Evolutionary conservation across 1,284 basidiomycete genomes (phyloP).

Genomic region (Cutaneotrichosporon dermatis): DNA sequence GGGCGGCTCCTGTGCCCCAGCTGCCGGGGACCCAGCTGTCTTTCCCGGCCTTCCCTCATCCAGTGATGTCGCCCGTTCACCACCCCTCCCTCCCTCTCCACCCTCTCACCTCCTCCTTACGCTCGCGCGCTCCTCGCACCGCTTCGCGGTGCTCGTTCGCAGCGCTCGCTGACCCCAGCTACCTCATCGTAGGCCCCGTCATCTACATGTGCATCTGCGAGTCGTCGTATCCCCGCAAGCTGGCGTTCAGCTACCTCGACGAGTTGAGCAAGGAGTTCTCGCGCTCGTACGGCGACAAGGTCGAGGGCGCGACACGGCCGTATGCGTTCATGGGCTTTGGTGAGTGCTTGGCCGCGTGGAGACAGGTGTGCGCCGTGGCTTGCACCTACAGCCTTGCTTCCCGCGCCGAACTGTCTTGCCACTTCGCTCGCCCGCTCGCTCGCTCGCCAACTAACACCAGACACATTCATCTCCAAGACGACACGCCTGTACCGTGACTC

Average conservation of each 20-base stretch:
- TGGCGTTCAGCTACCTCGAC: slow-evolving; percentile 95
- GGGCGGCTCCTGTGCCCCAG: neutral
- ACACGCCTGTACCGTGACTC: slow-evolving; percentile 92
- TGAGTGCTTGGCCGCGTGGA: slow-evolving; percentile 46
- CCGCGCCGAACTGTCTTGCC: too few species aligned
- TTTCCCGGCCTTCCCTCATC: too few species aligned
- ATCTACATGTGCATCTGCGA: slow-evolving; percentile 94
- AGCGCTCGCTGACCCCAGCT: slow-evolving; percentile 56
- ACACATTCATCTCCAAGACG: slow-evolving; percentile 98
- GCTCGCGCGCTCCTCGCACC: too few species aligned
- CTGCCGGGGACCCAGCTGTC: neutral
- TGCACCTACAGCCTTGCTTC: too few species aligned
- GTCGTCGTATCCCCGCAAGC: slow-evolving; percentile 93
- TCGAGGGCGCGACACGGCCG: slow-evolving; percentile 77
- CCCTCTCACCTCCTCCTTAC: too few species aligned
- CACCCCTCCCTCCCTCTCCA: too few species aligned
- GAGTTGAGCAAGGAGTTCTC: slow-evolving; percentile 95
- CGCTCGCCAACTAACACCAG: slow-evolving; percentile 49
- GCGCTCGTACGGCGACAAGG: slow-evolving; percentile 81
- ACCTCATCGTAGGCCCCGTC: slow-evolving; percentile 88
- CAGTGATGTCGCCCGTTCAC: too few species aligned
- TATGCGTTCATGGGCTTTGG: slow-evolving; percentile 96
- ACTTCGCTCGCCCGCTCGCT: too few species aligned
- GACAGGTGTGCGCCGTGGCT: too few species aligned
- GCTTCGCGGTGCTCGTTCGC: too few species aligned